phyloP scores from a whole-genome alignment of 768 basidiomycete genomes.

The Mrakia frigida region DNA sequence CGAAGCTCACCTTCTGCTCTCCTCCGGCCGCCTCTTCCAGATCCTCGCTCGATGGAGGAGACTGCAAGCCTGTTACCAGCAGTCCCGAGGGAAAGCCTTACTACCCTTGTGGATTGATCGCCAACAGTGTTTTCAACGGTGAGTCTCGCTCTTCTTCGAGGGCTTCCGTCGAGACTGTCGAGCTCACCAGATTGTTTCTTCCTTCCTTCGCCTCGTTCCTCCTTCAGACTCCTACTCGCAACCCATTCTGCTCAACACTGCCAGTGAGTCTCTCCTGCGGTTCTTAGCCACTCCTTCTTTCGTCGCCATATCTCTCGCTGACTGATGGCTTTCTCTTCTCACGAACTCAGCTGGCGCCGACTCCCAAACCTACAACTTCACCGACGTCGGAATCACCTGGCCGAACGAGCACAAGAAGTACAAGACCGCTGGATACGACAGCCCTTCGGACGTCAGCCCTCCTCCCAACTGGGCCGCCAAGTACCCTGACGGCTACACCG shows the following conservation, averaged over 20 bases:
- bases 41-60: constrained; percentile 49
- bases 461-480: constrained; percentile 83
- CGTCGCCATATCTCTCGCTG: neutral
- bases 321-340: neutral
- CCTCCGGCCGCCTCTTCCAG: neutral
- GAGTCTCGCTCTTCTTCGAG: neutral
- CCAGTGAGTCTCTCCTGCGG: constrained; percentile 44
- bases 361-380: constrained; percentile 62
- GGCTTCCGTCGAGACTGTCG: neutral
- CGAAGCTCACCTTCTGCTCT: neutral
- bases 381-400: constrained; percentile 85
- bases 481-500: constrained; percentile 70
- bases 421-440: constrained; percentile 55
- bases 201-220: neutral
- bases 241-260: constrained; percentile 57
- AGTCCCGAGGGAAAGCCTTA: constrained; percentile 54
- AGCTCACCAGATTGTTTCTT: neutral
- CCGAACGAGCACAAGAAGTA: constrained; percentile 91
- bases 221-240: constrained; percentile 68
- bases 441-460: constrained; percentile 66
- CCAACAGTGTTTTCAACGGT: constrained; percentile 94
- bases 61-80: constrained; percentile 81
- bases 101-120: constrained; percentile 95
- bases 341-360: constrained; percentile 38
- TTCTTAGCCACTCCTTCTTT: neutral